These are phyloP conservation scores for Pelargonium citronellum DNA, from an alignment of 441 rosid genomes.

Conservation along the genomic window DNA sequence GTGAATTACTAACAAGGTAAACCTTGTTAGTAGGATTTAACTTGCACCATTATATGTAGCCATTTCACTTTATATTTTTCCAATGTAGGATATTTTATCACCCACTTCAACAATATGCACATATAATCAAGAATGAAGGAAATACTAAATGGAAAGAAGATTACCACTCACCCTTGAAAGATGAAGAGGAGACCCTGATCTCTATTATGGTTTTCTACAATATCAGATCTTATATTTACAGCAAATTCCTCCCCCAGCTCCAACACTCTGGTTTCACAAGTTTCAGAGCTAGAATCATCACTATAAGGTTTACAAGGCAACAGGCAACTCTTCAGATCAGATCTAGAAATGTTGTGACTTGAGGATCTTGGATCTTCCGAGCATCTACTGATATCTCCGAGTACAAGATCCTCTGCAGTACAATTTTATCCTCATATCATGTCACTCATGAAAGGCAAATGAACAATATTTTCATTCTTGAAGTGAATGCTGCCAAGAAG, in stretches of 20 bases:
- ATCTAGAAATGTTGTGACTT: conserved; percentile 18
- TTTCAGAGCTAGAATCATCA: conserved; percentile 19
- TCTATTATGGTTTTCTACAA: conserved; percentile 20
- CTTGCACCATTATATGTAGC: no score
- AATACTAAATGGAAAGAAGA: conserved; percentile 14
- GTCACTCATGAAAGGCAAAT: not conserved
- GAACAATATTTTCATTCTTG: not conserved
- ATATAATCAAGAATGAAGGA: not conserved
- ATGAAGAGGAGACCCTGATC: conserved; percentile 30
- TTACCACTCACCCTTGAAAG: conserved; percentile 41
- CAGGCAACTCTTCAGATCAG: conserved; percentile 26
- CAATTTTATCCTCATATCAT: conserved; percentile 14
- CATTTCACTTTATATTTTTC: no score
- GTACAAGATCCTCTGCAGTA: conserved; percentile 39
- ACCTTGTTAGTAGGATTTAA: no score
- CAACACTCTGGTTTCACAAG: conserved; percentile 24
- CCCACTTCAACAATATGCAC: no score
- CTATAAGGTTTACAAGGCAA: conserved; percentile 19
- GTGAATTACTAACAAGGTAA: no score
- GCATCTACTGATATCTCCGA: conserved; percentile 30
- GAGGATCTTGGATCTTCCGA: conserved; percentile 33
- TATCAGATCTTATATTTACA: conserved; percentile 34
- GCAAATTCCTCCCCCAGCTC: conserved; percentile 20
- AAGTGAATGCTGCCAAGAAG: not conserved
- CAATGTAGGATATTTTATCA: no score